Percentiles rank a stretch among this genome's conserved stretches.
These are phyloP conservation scores for Trametes cubensis DNA, from an alignment of 768 basidiomycete genomes.

Conservation along the genomic window DNA sequence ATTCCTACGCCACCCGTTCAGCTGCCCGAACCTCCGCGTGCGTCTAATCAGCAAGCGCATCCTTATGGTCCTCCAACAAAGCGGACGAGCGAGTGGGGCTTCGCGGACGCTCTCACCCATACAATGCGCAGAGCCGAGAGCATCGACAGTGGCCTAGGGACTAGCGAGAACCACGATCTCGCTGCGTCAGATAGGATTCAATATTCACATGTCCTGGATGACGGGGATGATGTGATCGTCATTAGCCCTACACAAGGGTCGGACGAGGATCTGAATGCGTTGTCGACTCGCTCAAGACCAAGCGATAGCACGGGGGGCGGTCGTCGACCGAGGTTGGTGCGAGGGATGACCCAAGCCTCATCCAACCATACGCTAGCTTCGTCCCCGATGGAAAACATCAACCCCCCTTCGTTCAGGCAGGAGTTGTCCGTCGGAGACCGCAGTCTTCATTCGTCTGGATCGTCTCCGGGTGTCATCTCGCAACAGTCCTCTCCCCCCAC, in stretches of 20 bases:
- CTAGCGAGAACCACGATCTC: slow-evolving; percentile 40
- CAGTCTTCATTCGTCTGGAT: slow-evolving; percentile 28
- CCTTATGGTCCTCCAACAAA: slow-evolving; percentile 35
- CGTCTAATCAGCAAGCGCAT: slow-evolving; percentile 23
- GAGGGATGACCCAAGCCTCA: slow-evolving; percentile 18
- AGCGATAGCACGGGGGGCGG: not conserved
- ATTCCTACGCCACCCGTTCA: slow-evolving; percentile 18
- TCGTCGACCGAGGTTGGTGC: slow-evolving; percentile 20
- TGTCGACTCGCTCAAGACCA: slow-evolving; percentile 4
- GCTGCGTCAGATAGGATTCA: not conserved
- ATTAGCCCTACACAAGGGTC: slow-evolving; percentile 7
- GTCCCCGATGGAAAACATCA: slow-evolving; percentile 30
- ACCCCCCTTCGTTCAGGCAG: slow-evolving; percentile 32
- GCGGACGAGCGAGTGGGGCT: slow-evolving; percentile 52
- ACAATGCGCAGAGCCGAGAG: slow-evolving; percentile 38
- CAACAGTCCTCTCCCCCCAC: slow-evolving; percentile 41
- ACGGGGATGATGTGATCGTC: slow-evolving; percentile 10
- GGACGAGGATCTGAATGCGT: slow-evolving; percentile 5
- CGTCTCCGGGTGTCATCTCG: slow-evolving; percentile 34
- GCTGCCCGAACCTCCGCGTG: slow-evolving; percentile 31
- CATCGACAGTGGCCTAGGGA: slow-evolving; percentile 51
- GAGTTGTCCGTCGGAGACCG: slow-evolving; percentile 11
- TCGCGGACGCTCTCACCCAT: slow-evolving; percentile 65
- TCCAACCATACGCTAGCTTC: slow-evolving; percentile 33
- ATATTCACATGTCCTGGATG: slow-evolving; percentile 9